Evolutionary conservation across 176 grass and related monocot species (phyloP).

Genomic region (maize (Zea mays)): DNA sequence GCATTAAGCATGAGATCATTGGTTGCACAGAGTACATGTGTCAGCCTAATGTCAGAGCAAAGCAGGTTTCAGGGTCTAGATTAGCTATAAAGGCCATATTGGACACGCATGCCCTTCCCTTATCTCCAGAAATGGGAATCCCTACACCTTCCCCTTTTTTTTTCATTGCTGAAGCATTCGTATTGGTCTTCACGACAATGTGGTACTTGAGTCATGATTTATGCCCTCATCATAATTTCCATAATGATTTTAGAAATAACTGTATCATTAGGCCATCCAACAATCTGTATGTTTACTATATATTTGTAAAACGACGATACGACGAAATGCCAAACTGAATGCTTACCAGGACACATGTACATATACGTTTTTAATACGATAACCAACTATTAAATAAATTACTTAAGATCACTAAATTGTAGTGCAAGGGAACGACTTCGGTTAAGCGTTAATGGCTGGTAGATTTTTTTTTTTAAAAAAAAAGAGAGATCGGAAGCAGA

Average conservation of each 20-base stretch:
- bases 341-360: not conserved
- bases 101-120: slow-evolving; percentile 40
- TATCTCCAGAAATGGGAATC: slow-evolving; percentile 46
- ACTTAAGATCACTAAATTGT: not conserved
- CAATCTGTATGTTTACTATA: not conserved
- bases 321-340: not conserved
- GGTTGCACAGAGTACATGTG: slow-evolving; percentile 38
- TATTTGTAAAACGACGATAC: not conserved
- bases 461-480: not conserved
- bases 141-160: slow-evolving; percentile 9
- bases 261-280: not conserved
- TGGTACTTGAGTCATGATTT: slow-evolving; percentile 18
- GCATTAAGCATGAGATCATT: slow-evolving; percentile 44
- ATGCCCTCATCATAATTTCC: slow-evolving; percentile 6
- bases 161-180: slow-evolving; percentile 15
- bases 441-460: not conserved
- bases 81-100: slow-evolving; percentile 57
- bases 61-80: slow-evolving; percentile 44
- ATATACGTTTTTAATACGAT: not conserved
- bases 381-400: slow-evolving; percentile 2
- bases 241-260: slow-evolving; percentile 3
- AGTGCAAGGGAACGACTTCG: not conserved
- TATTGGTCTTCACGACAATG: not conserved
- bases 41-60: slow-evolving; percentile 30
- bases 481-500: not conserved